Evolutionary conservation across 192 early-diverging fungal species (phyloP), one percentile per base, ranked within the genome.

Genomic region (Allomyces javanicus): DNA sequence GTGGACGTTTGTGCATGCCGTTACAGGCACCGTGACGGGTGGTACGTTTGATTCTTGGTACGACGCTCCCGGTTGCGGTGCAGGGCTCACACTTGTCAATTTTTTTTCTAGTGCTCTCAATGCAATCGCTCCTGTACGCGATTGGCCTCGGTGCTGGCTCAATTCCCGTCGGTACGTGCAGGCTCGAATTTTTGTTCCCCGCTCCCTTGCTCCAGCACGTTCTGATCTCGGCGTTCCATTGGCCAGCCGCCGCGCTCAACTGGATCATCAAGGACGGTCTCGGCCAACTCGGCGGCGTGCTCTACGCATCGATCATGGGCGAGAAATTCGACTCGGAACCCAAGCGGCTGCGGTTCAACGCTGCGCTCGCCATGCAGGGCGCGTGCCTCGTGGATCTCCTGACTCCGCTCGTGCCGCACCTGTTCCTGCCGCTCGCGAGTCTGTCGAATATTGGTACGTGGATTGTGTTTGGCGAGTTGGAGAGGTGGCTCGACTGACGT

Each of bases 221-320:
- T 9, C 21, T 66, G 25, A 45, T 10, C 62, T 40, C 25, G 64
- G 2, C 12, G 10, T 58, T 62, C 44, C 10, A 11, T 33, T 33
- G 22, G 9, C 12, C 62, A 17, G 89, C 91, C 12, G 91, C 89
- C 1, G 87, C 89, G 0, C 82, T 91, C 44, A 93, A 90, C 74
- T 93, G 89, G 89, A 85, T 93, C 64, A 84, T 93, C 71, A 93
- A 93, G 76, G 91, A 93, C 68, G 91, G 91, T 1, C 81, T 92
- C 25, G 89, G 91, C 10, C 84, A 91, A 61, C 75, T 92, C 0
- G 89, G 89, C 24, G 91, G 89, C 24, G 89, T 93, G 11, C 55
- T 89, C 0, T 93, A 89, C 71, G 91, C 89, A 3, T 86, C 83
- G 9, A 75, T 81, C 65, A 78, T 91, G 2, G 83, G 79, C 24